These are phyloP conservation scores for Ogataea allantospora DNA, from an alignment of 805 yeast genomes.

Conservation along the genomic window DNA sequence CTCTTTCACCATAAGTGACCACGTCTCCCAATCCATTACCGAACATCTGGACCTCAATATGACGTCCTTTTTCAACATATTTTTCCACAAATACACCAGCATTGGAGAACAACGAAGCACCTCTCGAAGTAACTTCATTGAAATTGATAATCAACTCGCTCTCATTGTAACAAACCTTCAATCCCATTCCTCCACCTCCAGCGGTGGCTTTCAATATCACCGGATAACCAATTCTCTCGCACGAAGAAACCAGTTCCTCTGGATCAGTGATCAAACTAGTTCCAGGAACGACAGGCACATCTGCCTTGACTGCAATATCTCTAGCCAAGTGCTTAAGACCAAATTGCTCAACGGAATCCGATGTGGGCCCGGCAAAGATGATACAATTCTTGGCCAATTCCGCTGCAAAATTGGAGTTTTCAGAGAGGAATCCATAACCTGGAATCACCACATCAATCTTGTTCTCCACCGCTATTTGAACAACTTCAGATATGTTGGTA, in stretches of 20 bases:
- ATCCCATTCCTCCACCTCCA: slow-evolving; percentile 99
- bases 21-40: slow-evolving; percentile 95
- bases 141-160: slow-evolving; percentile 79
- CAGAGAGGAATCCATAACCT: slow-evolving; percentile 97
- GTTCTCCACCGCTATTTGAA: slow-evolving; percentile 76
- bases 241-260: slow-evolving; percentile 69
- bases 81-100: slow-evolving; percentile 93
- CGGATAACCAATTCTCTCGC: slow-evolving; percentile 76
- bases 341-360: slow-evolving; percentile 83
- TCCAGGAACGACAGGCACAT: slow-evolving; percentile 95
- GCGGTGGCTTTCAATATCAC: slow-evolving; percentile 97
- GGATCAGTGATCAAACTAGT: slow-evolving; percentile 73
- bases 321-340: slow-evolving; percentile 97
- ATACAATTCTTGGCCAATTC: slow-evolving; percentile 79
- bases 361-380: slow-evolving; percentile 92
- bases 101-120: slow-evolving; percentile 88
- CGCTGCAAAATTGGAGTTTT: slow-evolving; percentile 94
- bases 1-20: slow-evolving; percentile 93
- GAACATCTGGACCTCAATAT: slow-evolving; percentile 92
- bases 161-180: slow-evolving; percentile 85
- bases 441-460: slow-evolving; percentile 94
- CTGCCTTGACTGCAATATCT: slow-evolving; percentile 82
- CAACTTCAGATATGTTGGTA: slow-evolving; percentile 77
- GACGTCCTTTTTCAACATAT: slow-evolving; percentile 91
- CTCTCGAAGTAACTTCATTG: slow-evolving; percentile 89